Evolutionary conservation across 495 filamentous ascomycete species (phyloP), one percentile per base, ranked within the genome.

Genomic region (Penicillium argentinense): DNA sequence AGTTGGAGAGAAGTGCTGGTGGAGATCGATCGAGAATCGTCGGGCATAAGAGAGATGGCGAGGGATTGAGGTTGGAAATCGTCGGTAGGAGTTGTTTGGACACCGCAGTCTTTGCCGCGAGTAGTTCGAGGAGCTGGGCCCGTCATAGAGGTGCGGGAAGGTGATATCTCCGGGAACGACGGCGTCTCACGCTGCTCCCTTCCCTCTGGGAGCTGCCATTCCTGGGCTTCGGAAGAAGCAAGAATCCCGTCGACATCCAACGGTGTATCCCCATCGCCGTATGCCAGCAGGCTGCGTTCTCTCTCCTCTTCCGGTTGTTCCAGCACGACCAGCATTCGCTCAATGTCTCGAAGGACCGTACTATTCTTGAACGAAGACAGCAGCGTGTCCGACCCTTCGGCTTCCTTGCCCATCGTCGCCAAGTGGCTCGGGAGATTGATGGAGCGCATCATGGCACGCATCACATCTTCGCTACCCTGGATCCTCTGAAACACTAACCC

Each of bases 291-390:
- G 13, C 37, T 57, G 27, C 62, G 62, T 9, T 66, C 41, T 27
- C 51, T 55, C 9, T 72, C 63, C 36, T 71, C 69, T 16, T 70
- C 66, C 0, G 68, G 72, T 24, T 68, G 64, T n/a, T 70, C 66
- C n/a, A 73, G 53, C 5, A 67, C 62, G 5, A 73, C 68, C 8
- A 83, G 57, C 23, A 82, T 60, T 11, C 64, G 63, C 52, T 81
- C 80, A 26, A 84, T 76, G 21, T 79, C 66, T 45, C 63, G 66
- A 33, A 79, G 65, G 1, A 79, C 69, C 14, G 69, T 60, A 41
- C 78, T 81, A 39, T 74, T 78, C 40, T 78, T 74, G 72, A 78
- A 84, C 26, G 68, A 72, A 12, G 72, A 72, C 16, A 81, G 64
- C 39, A 83, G 42, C 0, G 69, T 63, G 42, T 73, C 69, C 11